Base-by-base conservation (phyloP, 495 filamentous ascomycete genomes). In the Neurospora pannonica region DNA sequence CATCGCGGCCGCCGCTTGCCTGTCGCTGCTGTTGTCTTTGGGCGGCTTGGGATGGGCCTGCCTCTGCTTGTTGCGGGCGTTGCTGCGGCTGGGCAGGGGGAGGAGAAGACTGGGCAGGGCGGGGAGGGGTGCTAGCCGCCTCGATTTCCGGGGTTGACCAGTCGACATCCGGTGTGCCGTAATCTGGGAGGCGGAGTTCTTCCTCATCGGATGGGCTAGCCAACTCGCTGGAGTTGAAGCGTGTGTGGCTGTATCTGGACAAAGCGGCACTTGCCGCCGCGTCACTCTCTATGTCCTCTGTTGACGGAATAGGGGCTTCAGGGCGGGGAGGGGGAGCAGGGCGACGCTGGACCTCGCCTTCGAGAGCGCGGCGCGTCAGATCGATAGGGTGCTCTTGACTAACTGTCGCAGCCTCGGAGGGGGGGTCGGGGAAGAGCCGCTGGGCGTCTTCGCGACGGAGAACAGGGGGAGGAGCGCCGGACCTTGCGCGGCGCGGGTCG, bases 111-210 rank as follows among this genome's bases (percentile, higher is more conserved):
- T 2, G 13, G 5, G 24, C 2, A 15, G 54, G 24, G 28, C 54
- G 54, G 5, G 24, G 28, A 34, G 28, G 54, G 28, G 54, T 62
- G 2, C 54, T 62, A 2, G 54, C 13, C 0, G 28, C 28, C 24
- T 62, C 54, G 0, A 62, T 19, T 0, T 62, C 54, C 0, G 54
- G 54, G 0, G 28, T 62, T 0, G 54, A 62, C 28, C 54, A 62
- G 13, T 34, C 54, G 6, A 62, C 13, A 19, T 10, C 54, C 0
- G 28, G 54, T 0, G 54, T 34, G 15, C 54, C 54, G 54, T 67
- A 67, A 3, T 67, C 28, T 0, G 54, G 54, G 1, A 67, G 54
- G 0, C 28, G 54, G 28, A 67, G 24, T 28, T 67, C 54, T 9
- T 67, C 54, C 28, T 67, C 54, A 0, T 67, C 54, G 28, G 28